Percentiles rank a stretch among this genome's conserved stretches.
These are phyloP conservation scores for Kwoniella shivajii DNA, from an alignment of 1,284 basidiomycete genomes.

Conservation along the genomic window DNA sequence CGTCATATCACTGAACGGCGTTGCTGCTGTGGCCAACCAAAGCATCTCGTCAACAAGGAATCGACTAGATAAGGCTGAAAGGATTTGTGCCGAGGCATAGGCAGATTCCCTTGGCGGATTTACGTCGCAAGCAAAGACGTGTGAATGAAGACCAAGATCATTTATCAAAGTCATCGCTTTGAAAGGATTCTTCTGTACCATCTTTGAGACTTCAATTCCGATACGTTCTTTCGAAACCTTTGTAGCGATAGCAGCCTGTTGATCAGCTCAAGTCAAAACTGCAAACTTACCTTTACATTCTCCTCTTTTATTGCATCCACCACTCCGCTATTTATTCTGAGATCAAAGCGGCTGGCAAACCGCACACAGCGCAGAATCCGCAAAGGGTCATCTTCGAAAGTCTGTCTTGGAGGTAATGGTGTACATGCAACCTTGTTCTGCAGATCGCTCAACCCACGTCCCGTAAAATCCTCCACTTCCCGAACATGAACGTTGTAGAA, in stretches of 20 bases:
- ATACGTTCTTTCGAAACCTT: slow-evolving; percentile 90
- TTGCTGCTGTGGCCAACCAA: slow-evolving; percentile 70
- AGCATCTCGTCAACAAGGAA: slow-evolving; percentile 60
- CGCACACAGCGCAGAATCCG: slow-evolving; percentile 87
- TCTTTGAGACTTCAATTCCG: slow-evolving; percentile 86
- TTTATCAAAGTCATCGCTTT: slow-evolving; percentile 73
- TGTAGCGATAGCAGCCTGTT: slow-evolving; percentile 67
- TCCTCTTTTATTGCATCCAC: slow-evolving; percentile 66
- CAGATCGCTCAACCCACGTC: slow-evolving; percentile 82
- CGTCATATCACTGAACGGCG: slow-evolving; percentile 64
- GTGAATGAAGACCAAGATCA: slow-evolving; percentile 66
- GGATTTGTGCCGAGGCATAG: slow-evolving; percentile 64
- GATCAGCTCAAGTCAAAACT: not conserved
- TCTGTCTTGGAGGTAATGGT: slow-evolving; percentile 80
- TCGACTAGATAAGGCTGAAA: slow-evolving; percentile 59
- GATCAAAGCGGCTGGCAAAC: slow-evolving; percentile 88
- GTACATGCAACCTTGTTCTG: slow-evolving; percentile 80
- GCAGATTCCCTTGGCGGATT: slow-evolving; percentile 57
- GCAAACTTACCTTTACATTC: slow-evolving; percentile 65
- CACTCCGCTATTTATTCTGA: slow-evolving; percentile 74
- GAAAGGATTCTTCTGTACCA: slow-evolving; percentile 77
- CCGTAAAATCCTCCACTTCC: slow-evolving; percentile 86
- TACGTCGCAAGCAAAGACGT: slow-evolving; percentile 67
- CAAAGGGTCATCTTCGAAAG: slow-evolving; percentile 92
- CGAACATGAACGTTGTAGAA: slow-evolving; percentile 95